Conservation (phyloP, 257 asterid genomes). For the Leptodermis oblonga region DNA sequence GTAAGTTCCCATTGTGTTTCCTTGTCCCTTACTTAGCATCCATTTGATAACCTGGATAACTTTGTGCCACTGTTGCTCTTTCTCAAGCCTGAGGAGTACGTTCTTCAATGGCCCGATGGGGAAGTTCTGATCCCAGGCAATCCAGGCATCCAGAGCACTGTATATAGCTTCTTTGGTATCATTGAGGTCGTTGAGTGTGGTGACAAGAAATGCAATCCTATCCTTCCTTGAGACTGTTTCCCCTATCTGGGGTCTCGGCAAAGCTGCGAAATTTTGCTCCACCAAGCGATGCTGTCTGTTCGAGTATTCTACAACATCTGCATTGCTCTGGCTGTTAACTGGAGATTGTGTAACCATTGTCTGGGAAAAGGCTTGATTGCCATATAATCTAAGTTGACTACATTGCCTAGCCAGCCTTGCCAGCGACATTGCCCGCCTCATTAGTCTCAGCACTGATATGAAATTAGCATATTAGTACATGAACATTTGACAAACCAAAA, state of each 20-base stretch:
- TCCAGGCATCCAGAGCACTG: constrained; percentile 5
- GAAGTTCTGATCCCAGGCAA: background rate
- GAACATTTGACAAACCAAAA: background rate
- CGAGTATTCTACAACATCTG: background rate
- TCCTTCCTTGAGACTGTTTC: background rate
- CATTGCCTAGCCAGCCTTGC: background rate
- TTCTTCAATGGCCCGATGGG: background rate
- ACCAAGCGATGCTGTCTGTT: background rate
- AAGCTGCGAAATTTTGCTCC: constrained; percentile 3
- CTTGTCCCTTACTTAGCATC: constrained; percentile 4
- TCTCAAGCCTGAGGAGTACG: background rate
- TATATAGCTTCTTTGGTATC: background rate
- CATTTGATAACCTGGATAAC: constrained; percentile 1
- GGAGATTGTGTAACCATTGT: background rate
- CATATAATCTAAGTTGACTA: background rate
- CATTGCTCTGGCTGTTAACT: background rate
- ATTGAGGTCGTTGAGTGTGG: background rate
- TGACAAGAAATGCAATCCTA: background rate
- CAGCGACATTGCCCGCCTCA: background rate
- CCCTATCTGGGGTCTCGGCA: background rate
- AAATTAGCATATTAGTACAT: background rate
- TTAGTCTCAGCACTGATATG: constrained; percentile 13
- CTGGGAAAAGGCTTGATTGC: background rate
- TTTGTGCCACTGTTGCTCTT: background rate
- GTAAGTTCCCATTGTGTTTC: background rate